Evolutionary conservation across 805 yeast species (phyloP).

Genomic region (Ogataea haglerorum): DNA sequence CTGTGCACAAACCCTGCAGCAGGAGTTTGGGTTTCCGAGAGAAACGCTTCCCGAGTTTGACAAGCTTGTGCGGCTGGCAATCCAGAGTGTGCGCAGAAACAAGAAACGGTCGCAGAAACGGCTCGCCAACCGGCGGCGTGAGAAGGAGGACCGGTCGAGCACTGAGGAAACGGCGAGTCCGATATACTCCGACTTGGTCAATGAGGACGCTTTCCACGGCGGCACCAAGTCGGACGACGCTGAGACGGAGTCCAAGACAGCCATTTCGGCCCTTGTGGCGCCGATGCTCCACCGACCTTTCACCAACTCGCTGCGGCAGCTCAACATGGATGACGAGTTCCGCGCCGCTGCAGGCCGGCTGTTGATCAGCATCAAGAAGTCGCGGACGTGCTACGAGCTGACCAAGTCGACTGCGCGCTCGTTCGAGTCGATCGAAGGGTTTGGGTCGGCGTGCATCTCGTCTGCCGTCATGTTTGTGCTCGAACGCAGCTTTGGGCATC

Average conservation of each 20-base stretch:
- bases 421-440: conserved; percentile 45
- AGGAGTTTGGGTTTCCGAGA: conserved; percentile 70
- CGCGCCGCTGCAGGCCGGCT: conserved; percentile 28
- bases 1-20: conserved; percentile 73
- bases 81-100: conserved; percentile 88
- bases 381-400: conserved; percentile 58
- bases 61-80: conserved; percentile 86
- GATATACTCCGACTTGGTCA: conserved; percentile 15
- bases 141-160: conserved; percentile 20
- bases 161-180: conserved; percentile 29
- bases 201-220: conserved; percentile 17
- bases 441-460: conserved; percentile 56
- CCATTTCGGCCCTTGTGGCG: conserved; percentile 45
- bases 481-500: conserved; percentile 57
- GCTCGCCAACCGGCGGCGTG: conserved; percentile 20
- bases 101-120: conserved; percentile 60
- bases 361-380: conserved; percentile 51
- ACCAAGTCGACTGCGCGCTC: conserved; percentile 18
- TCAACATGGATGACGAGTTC: conserved; percentile 28
- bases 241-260: conserved; percentile 38
- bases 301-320: conserved; percentile 24
- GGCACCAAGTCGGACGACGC: conserved; percentile 4
- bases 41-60: conserved; percentile 71
- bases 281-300: conserved; percentile 31
- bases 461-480: conserved; percentile 59